Percentiles rank a stretch among this genome's conserved stretches.
These are phyloP conservation scores for cucumber (Cucumis sativus) DNA, from an alignment of 306 rosid genomes.

Conservation along the genomic window Cucumber_9930_V3 NC_026656.2:2026501-2027000, in stretches of 20 bases:
- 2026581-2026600: background rate
- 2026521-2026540: no score
- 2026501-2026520: background rate
- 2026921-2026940: no score
- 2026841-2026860: no score
- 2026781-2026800: no score
- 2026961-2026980: no score
- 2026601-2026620: background rate
- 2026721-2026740: background rate
- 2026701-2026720: background rate
- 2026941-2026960: no score
- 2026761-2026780: background rate
- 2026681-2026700: background rate
- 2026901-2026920: no score
- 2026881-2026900: no score
- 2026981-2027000: no score
- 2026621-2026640: background rate
- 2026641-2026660: background rate
- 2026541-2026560: background rate
- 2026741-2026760: background rate
- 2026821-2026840: no score
- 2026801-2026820: no score
- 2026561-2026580: background rate
- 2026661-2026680: background rate
- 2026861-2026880: no score